These are phyloP conservation scores for Mycena metata DNA, from an alignment of 768 basidiomycete species.

Conservation along the genomic window DNA sequence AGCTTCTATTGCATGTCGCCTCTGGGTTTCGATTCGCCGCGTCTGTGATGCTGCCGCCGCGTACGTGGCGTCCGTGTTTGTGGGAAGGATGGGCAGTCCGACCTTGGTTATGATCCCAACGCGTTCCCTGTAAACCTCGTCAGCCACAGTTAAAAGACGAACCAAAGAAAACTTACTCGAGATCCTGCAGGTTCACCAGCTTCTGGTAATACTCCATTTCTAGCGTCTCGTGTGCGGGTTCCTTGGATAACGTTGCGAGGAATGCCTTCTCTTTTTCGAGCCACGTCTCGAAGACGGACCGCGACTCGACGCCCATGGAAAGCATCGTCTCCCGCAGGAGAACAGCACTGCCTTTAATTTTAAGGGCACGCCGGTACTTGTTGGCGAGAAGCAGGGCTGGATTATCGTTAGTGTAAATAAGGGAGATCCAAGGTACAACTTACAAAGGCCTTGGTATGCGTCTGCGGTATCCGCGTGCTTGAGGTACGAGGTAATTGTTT, in stretches of 20 bases:
- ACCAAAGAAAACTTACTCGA: background rate
- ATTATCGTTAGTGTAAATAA: background rate
- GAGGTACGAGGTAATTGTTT: conserved; percentile 19
- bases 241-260: conserved; percentile 32
- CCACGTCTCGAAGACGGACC: background rate
- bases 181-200: conserved; percentile 23
- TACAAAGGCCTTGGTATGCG: conserved; percentile 22
- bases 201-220: conserved; percentile 36
- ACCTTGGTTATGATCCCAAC: background rate
- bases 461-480: conserved; percentile 15
- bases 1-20: conserved; percentile 36
- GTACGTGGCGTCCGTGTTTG: background rate
- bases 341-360: conserved; percentile 5
- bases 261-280: conserved; percentile 30
- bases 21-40: conserved; percentile 19
- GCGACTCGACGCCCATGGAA: background rate
- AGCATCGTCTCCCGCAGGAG: background rate
- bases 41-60: background rate
- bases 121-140: background rate
- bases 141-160: background rate
- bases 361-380: conserved; percentile 21
- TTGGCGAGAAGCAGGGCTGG: background rate
- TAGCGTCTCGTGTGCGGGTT: conserved; percentile 36
- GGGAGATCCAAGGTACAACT: conserved; percentile 10
- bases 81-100: too few species aligned